Conservation (phyloP, 495 filamentous ascomycete species). For the Bacidia gigantensis region DNA sequence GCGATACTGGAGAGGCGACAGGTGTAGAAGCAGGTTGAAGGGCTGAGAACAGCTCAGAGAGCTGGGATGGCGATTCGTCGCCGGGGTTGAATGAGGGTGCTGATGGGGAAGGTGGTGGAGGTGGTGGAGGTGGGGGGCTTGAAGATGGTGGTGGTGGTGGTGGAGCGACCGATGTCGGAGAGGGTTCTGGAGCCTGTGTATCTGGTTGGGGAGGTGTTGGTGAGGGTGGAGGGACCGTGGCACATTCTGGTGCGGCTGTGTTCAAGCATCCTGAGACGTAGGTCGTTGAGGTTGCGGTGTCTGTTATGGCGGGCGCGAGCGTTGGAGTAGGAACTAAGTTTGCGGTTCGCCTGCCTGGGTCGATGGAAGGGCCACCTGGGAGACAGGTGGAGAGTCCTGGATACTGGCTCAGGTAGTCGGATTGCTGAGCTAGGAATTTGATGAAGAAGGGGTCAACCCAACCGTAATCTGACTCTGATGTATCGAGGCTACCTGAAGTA, state of each 20-base stretch:
- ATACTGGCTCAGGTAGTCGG: constrained; percentile 4
- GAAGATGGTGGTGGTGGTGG: neutral
- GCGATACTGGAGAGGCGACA: neutral
- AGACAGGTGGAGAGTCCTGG: constrained; percentile 7
- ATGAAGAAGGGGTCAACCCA: constrained; percentile 12
- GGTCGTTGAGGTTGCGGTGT: neutral
- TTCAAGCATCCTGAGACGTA: too few species aligned
- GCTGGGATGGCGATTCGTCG: neutral
- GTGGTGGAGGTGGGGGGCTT: neutral
- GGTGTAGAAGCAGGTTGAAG: neutral
- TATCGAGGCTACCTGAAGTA: neutral
- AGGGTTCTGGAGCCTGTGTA: neutral
- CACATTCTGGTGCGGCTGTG: neutral
- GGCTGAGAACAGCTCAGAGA: neutral
- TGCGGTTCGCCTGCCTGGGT: constrained; percentile 1
- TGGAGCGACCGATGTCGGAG: neutral
- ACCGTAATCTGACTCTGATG: constrained; percentile 5
- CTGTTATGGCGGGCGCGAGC: neutral
- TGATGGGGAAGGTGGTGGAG: neutral
- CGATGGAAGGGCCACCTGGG: constrained; percentile 10
- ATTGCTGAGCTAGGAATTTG: constrained; percentile 4
- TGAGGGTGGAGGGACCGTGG: neutral
- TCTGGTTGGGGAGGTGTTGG: neutral
- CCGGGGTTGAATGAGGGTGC: neutral
- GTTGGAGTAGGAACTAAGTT: neutral